Evolutionary conservation across 306 rosid genomes (phyloP).

Genomic region (Cyclanthera cordifolia): DNA sequence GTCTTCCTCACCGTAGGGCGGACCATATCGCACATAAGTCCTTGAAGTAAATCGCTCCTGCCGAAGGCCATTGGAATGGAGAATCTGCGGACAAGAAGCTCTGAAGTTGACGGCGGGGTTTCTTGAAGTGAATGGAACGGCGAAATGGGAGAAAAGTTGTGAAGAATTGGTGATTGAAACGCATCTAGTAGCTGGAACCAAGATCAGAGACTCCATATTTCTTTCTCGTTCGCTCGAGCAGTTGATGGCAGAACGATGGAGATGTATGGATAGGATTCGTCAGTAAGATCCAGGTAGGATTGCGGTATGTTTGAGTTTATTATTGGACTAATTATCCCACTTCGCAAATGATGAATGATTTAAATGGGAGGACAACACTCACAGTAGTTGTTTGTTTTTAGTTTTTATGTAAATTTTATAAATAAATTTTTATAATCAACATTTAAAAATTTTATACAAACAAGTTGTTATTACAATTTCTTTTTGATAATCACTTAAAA

Average conservation of each 20-base stretch:
- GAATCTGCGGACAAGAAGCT: constrained; percentile 12
- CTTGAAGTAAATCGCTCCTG: constrained; percentile 13
- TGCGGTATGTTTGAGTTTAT: too few species aligned
- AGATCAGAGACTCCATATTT: constrained; percentile 26
- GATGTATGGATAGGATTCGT: constrained; percentile 6
- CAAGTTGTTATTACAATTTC: too few species aligned
- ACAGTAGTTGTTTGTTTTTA: too few species aligned
- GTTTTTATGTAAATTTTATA: too few species aligned
- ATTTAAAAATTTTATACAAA: too few species aligned
- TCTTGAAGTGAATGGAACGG: not conserved
- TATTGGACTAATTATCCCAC: too few species aligned
- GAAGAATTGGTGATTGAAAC: constrained; percentile 4
- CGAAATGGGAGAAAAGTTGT: not conserved
- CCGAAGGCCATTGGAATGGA: not conserved
- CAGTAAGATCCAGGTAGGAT: too few species aligned
- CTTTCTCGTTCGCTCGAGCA: not conserved
- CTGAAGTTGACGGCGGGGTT: constrained; percentile 12
- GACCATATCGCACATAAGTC: constrained; percentile 22
- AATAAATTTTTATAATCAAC: too few species aligned
- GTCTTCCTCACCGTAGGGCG: constrained; percentile 19
- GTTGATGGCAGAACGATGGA: constrained; percentile 16
- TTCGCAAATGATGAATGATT: too few species aligned
- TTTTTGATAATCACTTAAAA: too few species aligned
- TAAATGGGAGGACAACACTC: too few species aligned
- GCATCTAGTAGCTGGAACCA: constrained; percentile 8